Base-by-base conservation (phyloP, 129 eudicot species). In the Tagetes patula region DNA sequence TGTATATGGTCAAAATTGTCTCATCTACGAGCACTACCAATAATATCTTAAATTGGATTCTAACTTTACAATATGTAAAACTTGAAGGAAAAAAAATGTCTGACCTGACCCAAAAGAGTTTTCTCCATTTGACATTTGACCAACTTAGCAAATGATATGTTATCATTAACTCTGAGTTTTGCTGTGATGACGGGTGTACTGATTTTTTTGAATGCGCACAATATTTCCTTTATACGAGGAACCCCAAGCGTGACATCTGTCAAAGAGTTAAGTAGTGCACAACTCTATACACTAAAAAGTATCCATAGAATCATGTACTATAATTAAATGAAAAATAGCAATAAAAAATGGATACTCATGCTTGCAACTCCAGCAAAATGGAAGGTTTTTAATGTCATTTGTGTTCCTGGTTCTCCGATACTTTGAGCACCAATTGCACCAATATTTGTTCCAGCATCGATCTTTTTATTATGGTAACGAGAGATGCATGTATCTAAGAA, bases 291-390 rank as follows among this genome's bases (percentile, higher is more conserved):
- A 52, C 42, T 10, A 65, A 43, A 2, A 75, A 48, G 2, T 14
- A 40, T 14, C 1, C 13, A 56, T 1, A 37, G 41, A 11, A 41
- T 12, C 38, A 11, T 1, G 34, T 32, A 75, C 20, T 53, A 33
- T 41, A 38, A 71, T 33, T 65, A 54, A 40, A 27, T 40, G 14
- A 48, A 27, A 14, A 62, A n/a, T 2, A 13, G 27, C 36, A 9
- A 9, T 4, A 4, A 59, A 12, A 14, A 64, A 72, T 81, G 98
- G 98, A 92, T 92, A 92, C 98, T 94, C 98, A 87, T 94, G 98
- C 96, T 87, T 8, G 96, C 98, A 81, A 94, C 98, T 75, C 98
- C 98, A 79, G 98, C 98, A 87, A 94, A 94, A 77, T 94, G 98
- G 73, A 94, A 94, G 65, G 98, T 94, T 80, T 94, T 94, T 60